Percentiles rank a stretch among this genome's conserved stretches.
Evolutionary conservation across 1,284 basidiomycete genomes (phyloP).

Genomic region (Irpex rosettiformis): DNA sequence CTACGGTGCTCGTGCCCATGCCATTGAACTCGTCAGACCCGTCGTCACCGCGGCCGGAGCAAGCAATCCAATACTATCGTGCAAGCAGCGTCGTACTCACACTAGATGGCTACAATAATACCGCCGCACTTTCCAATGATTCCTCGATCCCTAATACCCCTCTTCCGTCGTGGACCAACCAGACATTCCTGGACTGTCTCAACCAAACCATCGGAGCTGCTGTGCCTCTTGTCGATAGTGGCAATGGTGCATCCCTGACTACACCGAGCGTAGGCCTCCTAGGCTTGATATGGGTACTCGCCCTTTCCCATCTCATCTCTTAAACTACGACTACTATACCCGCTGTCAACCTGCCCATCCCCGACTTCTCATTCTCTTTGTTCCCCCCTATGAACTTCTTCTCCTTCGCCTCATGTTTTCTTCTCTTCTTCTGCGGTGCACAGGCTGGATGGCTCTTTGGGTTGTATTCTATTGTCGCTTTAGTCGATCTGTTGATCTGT

Average conservation of each 20-base stretch:
- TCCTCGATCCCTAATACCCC: conserved; percentile 43
- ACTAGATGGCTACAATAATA: conserved; percentile 65
- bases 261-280: conserved; percentile 9
- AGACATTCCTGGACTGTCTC: conserved; percentile 45
- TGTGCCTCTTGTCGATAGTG: conserved; percentile 38
- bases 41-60: conserved; percentile 42
- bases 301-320: conserved; percentile 5
- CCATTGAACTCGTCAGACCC: conserved; percentile 30
- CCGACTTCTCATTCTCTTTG: not conserved
- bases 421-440: not conserved
- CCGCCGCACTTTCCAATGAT: conserved; percentile 37
- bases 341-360: not conserved
- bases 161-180: conserved; percentile 45
- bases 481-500: not conserved
- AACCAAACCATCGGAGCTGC: conserved; percentile 54
- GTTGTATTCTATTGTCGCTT: not conserved
- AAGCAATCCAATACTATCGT: conserved; percentile 57
- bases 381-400: not conserved
- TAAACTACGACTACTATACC: not conserved
- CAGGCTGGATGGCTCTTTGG: not conserved
- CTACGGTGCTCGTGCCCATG: conserved; percentile 25
- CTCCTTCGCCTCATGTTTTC: not conserved
- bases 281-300: conserved; percentile 12
- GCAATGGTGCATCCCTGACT: not conserved
- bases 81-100: conserved; percentile 51